phyloP scores from a whole-genome alignment of 495 filamentous ascomycete genomes.

The Aspergillus ostianus region DNA sequence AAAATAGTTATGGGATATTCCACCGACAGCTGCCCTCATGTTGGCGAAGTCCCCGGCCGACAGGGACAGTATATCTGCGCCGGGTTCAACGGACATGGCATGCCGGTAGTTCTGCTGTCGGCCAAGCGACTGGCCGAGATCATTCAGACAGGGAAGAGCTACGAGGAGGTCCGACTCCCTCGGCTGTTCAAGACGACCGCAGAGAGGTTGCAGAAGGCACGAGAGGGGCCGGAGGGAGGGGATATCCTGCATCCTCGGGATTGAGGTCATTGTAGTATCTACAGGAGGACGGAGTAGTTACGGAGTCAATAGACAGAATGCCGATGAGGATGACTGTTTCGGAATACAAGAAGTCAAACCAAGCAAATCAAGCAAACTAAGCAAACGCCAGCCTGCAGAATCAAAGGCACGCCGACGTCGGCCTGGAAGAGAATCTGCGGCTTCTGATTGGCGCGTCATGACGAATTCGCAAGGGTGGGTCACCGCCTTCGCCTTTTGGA shows the following conservation, averaged over 20 bases:
- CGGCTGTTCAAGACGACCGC: slow-evolving; percentile 38
- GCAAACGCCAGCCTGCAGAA: neutral
- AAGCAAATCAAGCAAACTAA: too few species aligned
- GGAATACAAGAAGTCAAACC: neutral
- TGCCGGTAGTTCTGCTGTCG: slow-evolving; percentile 48
- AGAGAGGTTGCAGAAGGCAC: slow-evolving; percentile 23
- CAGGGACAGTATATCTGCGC: slow-evolving; percentile 47
- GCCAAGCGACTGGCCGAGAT: slow-evolving; percentile 49
- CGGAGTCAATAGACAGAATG: neutral
- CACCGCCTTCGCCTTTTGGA: neutral
- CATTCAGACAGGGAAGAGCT: slow-evolving; percentile 29
- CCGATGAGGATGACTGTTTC: neutral
- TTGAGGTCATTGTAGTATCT: neutral
- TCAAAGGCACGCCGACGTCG: neutral
- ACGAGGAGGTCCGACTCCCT: slow-evolving; percentile 40
- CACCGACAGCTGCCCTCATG: slow-evolving; percentile 45
- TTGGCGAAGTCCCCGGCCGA: slow-evolving; percentile 47
- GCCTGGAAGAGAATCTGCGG: neutral
- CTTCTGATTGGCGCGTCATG: slow-evolving; percentile 15
- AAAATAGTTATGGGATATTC: slow-evolving; percentile 44
- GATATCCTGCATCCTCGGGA: slow-evolving; percentile 19
- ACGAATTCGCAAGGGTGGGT: neutral
- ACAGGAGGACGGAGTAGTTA: neutral
- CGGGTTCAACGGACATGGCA: slow-evolving; percentile 58
- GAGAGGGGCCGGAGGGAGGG: slow-evolving; percentile 24